Conservation (phyloP, 129 eudicot genomes). For the Tanacetum coccineum region DNA sequence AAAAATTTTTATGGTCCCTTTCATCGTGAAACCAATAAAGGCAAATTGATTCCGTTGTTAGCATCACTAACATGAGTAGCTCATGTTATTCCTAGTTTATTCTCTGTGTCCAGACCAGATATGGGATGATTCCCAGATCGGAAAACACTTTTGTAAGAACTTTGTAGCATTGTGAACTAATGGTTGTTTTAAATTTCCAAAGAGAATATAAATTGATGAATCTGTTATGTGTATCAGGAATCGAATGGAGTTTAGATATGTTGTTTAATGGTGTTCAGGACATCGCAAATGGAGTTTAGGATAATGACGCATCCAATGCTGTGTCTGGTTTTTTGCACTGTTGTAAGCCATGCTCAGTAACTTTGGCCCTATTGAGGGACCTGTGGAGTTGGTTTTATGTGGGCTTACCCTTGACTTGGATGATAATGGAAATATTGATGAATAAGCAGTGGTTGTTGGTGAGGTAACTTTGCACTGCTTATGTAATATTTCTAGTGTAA, state of each 20-base stretch:
- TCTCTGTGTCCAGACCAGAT: neutral
- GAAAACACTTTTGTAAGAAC: too few species aligned
- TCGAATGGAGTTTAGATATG: slow-evolving; percentile 99
- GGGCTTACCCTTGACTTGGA: too few species aligned
- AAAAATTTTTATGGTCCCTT: too few species aligned
- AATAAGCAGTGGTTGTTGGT: too few species aligned
- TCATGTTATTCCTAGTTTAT: neutral
- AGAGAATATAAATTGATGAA: slow-evolving; percentile 9
- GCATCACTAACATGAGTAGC: neutral
- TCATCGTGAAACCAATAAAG: neutral
- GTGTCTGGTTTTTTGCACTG: too few species aligned
- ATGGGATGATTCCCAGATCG: neutral
- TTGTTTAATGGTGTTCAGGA: too few species aligned
- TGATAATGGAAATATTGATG: too few species aligned
- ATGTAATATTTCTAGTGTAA: too few species aligned
- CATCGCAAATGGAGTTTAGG: slow-evolving; percentile 99
- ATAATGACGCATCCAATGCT: slow-evolving; percentile 95
- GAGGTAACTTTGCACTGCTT: too few species aligned
- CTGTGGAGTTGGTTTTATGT: slow-evolving; percentile 90
- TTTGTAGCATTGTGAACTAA: too few species aligned
- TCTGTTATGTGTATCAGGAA: slow-evolving; percentile 44
- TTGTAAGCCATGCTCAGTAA: slow-evolving; percentile 98
- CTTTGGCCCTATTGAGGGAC: slow-evolving; percentile 98
- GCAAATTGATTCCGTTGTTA: neutral
- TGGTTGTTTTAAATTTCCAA: neutral